These are phyloP conservation scores for Naganishia antarctica DNA, from an alignment of 768 basidiomycete species.

Conservation along the genomic window DNA sequence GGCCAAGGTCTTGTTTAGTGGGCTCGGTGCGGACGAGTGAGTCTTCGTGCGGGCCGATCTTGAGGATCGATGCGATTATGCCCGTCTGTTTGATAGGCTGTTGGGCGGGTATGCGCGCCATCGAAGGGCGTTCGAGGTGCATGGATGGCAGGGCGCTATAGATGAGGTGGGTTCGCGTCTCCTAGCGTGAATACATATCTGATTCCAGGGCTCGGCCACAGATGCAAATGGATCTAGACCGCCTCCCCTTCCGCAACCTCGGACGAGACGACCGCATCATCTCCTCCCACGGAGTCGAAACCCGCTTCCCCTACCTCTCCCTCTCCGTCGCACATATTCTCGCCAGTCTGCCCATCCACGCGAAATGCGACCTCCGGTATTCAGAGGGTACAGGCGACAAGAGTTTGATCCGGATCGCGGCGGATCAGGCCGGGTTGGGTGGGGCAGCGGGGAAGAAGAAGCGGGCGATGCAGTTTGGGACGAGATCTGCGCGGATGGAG, in stretches of 20 bases:
- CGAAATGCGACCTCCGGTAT: conserved; percentile 72
- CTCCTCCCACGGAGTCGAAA: conserved; percentile 86
- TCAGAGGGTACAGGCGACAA: conserved; percentile 84
- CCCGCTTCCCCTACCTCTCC: conserved; percentile 83
- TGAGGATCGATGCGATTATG: not conserved
- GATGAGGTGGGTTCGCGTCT: conserved; percentile 60
- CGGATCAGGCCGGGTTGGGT: conserved; percentile 66
- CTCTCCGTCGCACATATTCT: conserved; percentile 72
- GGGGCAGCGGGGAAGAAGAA: conserved; percentile 76
- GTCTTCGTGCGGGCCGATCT: conserved; percentile 14
- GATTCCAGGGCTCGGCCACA: too few species aligned
- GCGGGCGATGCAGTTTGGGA: conserved; percentile 84
- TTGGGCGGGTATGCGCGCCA: conserved; percentile 91
- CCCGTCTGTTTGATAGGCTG: conserved; percentile 50
- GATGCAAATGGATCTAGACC: conserved; percentile 83
- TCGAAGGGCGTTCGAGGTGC: conserved; percentile 63
- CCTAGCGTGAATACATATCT: not conserved
- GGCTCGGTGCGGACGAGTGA: conserved; percentile 85
- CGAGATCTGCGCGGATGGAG: conserved; percentile 44
- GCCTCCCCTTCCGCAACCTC: conserved; percentile 81
- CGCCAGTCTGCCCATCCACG: conserved; percentile 68
- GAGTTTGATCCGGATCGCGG: conserved; percentile 68
- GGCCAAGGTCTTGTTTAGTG: conserved; percentile 79
- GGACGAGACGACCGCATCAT: conserved; percentile 92
- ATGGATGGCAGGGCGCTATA: conserved; percentile 71